Evolutionary conservation across 129 eudicot genomes (phyloP).

Genomic region (Escallonia rubra): DNA sequence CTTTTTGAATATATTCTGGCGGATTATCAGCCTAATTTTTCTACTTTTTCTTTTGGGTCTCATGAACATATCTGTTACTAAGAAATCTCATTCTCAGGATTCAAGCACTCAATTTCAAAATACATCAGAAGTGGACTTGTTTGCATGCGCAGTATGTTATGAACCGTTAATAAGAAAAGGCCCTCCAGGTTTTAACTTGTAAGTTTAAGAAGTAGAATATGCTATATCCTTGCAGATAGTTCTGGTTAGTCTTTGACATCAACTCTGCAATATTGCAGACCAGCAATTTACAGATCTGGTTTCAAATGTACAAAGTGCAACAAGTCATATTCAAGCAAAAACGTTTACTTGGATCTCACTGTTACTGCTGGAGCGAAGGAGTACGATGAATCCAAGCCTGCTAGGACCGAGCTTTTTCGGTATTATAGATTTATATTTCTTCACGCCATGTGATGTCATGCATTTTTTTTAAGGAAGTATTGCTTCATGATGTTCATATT

Average conservation of each 20-base stretch:
- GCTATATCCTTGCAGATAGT: background rate
- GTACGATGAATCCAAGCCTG: constrained; percentile 65
- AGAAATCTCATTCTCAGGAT: constrained; percentile 33
- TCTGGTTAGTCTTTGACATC: constrained; percentile 6
- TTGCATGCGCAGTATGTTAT: constrained; percentile 90
- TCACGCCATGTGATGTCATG: background rate
- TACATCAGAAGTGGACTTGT: constrained; percentile 40
- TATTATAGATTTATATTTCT: constrained; percentile 4
- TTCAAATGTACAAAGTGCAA: constrained; percentile 67
- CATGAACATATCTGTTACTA: background rate
- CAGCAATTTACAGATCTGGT: constrained; percentile 87
- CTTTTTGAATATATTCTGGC: background rate
- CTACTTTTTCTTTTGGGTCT: no score
- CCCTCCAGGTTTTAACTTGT: constrained; percentile 91
- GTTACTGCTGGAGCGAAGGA: constrained; percentile 81
- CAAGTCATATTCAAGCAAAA: constrained; percentile 94
- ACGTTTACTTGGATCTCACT: constrained; percentile 85
- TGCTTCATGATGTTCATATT: background rate
- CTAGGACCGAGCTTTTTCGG: constrained; percentile 89
- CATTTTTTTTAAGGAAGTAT: background rate
- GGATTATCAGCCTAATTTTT: no score
- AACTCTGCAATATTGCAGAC: constrained; percentile 40
- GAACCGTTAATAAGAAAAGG: constrained; percentile 90
- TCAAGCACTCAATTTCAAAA: constrained; percentile 30
- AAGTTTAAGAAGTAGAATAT: constrained; percentile 28